Base-by-base conservation (phyloP, 371 early-diverging fungal species). In the Mortierella sp. region DNA sequence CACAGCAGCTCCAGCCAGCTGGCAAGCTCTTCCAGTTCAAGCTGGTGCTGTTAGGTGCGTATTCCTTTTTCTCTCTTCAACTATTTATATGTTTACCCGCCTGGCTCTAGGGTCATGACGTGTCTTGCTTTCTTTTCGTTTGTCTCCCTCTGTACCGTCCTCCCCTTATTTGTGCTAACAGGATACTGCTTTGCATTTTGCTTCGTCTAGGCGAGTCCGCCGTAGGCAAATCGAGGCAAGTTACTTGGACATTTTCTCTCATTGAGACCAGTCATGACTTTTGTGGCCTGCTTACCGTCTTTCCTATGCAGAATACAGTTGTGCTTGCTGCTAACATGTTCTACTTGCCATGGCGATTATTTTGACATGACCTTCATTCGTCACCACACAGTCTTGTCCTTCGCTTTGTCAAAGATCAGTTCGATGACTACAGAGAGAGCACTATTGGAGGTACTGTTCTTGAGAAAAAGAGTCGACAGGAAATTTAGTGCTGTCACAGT, bases 381-480 rank as follows among this genome's bases (percentile, higher is more conserved):
- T 53, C 41, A 24, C 24, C 24, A 6, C 12, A 59, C 80, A 94
- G 93, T 79, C 84, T 94, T 70, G 99, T 97, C 31, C 90, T 95
- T 64, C 93, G 99, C 51, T 97, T 97, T 79, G 97, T 97, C 50
- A 96, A 96, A 81, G 94, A 95, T 81, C 95, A 96, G 79, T 99
- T 97, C 84, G 95, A 97, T 72, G 98, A 97, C 78, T 96, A 97
- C 82, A 92, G 95, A 85, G 98, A 98, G 79, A 97, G 97, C 65
- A 99, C 99, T 43, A 98, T 98, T 80, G 98, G 98, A 82, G 95
- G 94, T 92, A 86, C n/a, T 72, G 60, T 44, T 19, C 44, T 19
- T n/a, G 26, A 15, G 6, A 19, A 23, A 39, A 28, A 59, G 30
- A 50, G 60, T 59, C 60, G 60, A 62, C 8, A 42, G 50, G 52